These are phyloP conservation scores for Austroboletus niveus DNA, from an alignment of 1,284 basidiomycete genomes.

Conservation along the genomic window DNA sequence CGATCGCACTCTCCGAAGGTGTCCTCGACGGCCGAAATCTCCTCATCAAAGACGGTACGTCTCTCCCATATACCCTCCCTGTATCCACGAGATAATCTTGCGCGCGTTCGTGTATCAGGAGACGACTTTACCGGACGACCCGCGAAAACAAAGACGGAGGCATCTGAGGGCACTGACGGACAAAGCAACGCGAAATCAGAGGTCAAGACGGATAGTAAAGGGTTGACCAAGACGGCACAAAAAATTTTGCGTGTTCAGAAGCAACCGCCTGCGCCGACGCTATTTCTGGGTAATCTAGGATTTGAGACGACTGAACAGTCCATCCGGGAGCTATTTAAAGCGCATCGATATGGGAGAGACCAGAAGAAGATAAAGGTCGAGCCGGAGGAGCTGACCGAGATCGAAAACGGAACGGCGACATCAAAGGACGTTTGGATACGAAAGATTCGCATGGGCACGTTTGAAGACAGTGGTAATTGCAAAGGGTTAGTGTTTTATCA, in stretches of 20 bases:
- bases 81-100: constrained; percentile 17
- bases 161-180: constrained; percentile 4
- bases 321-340: constrained; percentile 71
- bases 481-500: constrained; percentile 71
- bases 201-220: constrained; percentile 22
- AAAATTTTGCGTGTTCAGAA: constrained; percentile 82
- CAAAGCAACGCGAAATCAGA: constrained; percentile 20
- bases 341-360: constrained; percentile 42
- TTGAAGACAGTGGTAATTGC: constrained; percentile 91
- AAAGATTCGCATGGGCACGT: constrained; percentile 91
- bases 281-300: constrained; percentile 88
- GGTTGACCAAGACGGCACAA: constrained; percentile 75
- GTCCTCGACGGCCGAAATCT: constrained; percentile 83
- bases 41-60: constrained; percentile 88
- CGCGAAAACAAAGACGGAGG: constrained; percentile 17
- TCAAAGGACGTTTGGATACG: constrained; percentile 67
- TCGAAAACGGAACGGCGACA: constrained; percentile 7
- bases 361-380: constrained; percentile 28
- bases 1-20: constrained; percentile 80
- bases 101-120: constrained; percentile 41
- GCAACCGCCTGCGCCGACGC: constrained; percentile 77
- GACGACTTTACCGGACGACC: constrained; percentile 72
- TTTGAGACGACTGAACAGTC: constrained; percentile 82
- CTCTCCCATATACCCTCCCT: background rate
- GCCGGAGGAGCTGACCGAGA: constrained; percentile 25